A percentile compares a stretch with the other conserved stretches of the same genome.
Evolutionary conservation across 2,329 filamentous ascomycete genomes (phyloP).

Genomic region (Grosmannia clavigera): DNA sequence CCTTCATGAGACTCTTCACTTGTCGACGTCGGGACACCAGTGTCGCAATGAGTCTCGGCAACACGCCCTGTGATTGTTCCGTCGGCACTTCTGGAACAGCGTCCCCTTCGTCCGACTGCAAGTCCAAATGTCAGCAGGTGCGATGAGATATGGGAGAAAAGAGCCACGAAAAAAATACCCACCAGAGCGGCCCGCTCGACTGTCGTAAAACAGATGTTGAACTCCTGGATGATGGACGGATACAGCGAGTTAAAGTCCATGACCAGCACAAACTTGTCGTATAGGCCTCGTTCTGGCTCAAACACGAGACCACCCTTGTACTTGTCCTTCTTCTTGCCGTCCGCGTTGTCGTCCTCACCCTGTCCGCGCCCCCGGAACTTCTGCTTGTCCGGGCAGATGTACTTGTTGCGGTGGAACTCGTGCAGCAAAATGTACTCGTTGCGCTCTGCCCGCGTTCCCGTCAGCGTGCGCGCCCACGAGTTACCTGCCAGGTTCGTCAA

Average conservation of each 20-base stretch:
- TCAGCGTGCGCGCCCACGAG: constrained; percentile 93
- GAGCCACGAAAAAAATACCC: not conserved
- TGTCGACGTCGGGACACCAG: constrained; percentile 79
- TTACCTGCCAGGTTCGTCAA: constrained; percentile 95
- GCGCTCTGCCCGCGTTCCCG: constrained; percentile 88
- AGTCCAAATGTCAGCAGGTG: not conserved
- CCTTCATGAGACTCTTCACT: constrained; percentile 96
- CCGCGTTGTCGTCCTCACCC: constrained; percentile 50
- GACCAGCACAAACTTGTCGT: constrained; percentile 95
- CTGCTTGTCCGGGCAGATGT: constrained; percentile 94
- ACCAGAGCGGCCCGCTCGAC: constrained; percentile 51
- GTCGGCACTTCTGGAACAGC: constrained; percentile 70
- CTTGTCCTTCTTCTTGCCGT: constrained; percentile 91
- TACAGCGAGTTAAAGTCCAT: constrained; percentile 99
- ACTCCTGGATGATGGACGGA: constrained; percentile 97
- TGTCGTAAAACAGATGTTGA: constrained; percentile 98
- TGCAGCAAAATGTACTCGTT: constrained; percentile 99
- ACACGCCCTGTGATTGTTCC: constrained; percentile 68
- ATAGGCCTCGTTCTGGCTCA: constrained; percentile 92
- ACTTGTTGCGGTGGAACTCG: constrained; percentile 93
- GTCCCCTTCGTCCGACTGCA: not conserved
- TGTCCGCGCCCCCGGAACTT: constrained; percentile 64
- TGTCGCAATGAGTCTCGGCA: constrained; percentile 83
- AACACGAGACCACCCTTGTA: constrained; percentile 98
- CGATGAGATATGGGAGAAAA: not conserved